These are phyloP conservation scores for Diddensiella transvaalensis DNA, from an alignment of 805 yeast genomes.

Conservation along the genomic window DNA sequence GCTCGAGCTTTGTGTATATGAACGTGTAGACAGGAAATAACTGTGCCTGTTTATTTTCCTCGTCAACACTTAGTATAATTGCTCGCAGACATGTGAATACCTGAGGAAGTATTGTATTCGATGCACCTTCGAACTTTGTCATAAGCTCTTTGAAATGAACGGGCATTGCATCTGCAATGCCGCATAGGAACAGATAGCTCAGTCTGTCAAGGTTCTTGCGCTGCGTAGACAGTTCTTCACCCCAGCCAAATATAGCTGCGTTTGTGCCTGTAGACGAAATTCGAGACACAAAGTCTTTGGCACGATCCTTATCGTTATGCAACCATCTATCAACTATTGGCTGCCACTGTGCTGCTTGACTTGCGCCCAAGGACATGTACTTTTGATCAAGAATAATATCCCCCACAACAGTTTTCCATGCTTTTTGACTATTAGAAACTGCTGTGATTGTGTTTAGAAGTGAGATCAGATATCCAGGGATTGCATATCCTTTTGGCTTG, in stretches of 20 bases:
- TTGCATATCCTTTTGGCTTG: conserved; percentile 41
- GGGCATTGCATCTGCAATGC: conserved; percentile 55
- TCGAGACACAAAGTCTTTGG: conserved; percentile 46
- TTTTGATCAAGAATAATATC: conserved; percentile 63
- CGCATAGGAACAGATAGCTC: conserved; percentile 58
- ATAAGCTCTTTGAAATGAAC: conserved; percentile 48
- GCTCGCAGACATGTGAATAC: conserved; percentile 61
- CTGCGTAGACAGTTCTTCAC: conserved; percentile 59
- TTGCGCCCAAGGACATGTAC: conserved; percentile 44
- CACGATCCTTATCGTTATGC: conserved; percentile 54
- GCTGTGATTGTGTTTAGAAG: conserved; percentile 6
- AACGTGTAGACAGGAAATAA: conserved; percentile 66
- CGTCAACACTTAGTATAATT: conserved; percentile 57
- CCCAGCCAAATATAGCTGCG: conserved; percentile 64
- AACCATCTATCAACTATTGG: conserved; percentile 61
- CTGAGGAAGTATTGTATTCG: conserved; percentile 33
- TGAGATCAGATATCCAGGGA: conserved; percentile 9
- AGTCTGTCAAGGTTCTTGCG: conserved; percentile 59
- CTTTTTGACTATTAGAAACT: conserved; percentile 37
- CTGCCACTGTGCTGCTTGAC: conserved; percentile 46
- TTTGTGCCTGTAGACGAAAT: conserved; percentile 47
- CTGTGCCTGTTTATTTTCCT: conserved; percentile 40
- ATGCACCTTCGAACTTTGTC: conserved; percentile 43
- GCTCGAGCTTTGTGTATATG: conserved; percentile 58
- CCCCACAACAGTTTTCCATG: conserved; percentile 60